A percentile compares a stretch with the other conserved stretches of the same genome.
Evolutionary conservation across 257 asterid species (phyloP).

Genomic region (Lycium ferocissimum): DNA sequence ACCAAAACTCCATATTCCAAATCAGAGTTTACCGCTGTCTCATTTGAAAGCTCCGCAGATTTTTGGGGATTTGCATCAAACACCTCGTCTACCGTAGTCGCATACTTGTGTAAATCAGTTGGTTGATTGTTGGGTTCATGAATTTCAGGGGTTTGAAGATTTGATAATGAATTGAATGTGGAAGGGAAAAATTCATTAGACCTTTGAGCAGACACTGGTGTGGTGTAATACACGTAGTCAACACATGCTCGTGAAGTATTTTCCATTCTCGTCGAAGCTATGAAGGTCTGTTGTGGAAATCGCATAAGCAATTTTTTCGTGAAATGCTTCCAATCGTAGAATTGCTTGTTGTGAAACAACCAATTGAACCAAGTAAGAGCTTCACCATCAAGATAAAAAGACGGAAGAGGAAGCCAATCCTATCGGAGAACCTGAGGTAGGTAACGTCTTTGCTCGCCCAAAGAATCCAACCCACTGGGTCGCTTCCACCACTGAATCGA

Average conservation of each 20-base stretch:
- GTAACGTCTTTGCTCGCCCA: no score
- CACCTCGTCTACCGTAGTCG: no score
- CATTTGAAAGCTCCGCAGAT: neutral
- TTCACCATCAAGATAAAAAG: neutral
- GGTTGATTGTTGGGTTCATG: neutral
- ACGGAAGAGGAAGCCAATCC: neutral
- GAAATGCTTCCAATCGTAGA: neutral
- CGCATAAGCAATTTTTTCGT: no score
- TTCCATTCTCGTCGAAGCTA: neutral
- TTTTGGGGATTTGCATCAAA: neutral
- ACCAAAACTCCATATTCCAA: neutral
- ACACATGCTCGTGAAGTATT: neutral
- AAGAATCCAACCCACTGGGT: no score
- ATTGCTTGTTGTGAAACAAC: neutral
- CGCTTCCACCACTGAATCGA: no score
- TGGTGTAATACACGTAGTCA: neutral
- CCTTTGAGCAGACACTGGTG: neutral
- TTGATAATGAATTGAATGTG: neutral
- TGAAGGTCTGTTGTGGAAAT: neutral
- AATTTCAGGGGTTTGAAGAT: neutral
- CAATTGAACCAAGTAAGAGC: neutral
- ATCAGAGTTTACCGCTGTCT: neutral
- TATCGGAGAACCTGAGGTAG: no score
- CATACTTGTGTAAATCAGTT: neutral
- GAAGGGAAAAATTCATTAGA: neutral